Conservation (phyloP, 2,329 filamentous ascomycete species). For the Fusarium sp. region DNA sequence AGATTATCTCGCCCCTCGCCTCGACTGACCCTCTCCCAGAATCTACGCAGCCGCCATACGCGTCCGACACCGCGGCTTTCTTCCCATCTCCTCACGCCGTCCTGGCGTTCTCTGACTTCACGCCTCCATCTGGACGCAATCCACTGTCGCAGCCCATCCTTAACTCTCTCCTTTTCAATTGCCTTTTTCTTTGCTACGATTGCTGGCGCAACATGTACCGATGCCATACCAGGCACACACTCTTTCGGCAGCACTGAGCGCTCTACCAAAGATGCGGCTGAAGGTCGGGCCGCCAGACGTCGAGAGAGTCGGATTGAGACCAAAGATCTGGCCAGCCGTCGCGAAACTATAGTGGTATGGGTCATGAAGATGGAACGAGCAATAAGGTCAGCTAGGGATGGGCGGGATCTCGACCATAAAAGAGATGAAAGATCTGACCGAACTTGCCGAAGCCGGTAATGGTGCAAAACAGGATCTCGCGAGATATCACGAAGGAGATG, state of each 20-base stretch:
- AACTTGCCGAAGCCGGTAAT: slow-evolving; percentile 66
- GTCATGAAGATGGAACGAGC: slow-evolving; percentile 72
- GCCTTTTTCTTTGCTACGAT: slow-evolving; percentile 69
- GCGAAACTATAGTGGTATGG: slow-evolving; percentile 70
- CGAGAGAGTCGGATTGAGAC: slow-evolving; percentile 72
- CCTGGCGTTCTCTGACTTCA: slow-evolving; percentile 60
- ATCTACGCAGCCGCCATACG: slow-evolving; percentile 69
- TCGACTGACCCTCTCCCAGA: slow-evolving; percentile 70
- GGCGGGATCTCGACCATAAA: slow-evolving; percentile 65
- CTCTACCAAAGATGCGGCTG: slow-evolving; percentile 67
- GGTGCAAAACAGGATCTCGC: slow-evolving; percentile 71
- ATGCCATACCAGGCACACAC: slow-evolving; percentile 61
- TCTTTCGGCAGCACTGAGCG: slow-evolving; percentile 72
- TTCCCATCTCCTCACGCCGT: slow-evolving; percentile 58
- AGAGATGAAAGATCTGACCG: slow-evolving; percentile 64
- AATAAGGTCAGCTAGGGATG: slow-evolving; percentile 69
- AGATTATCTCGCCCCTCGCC: slow-evolving; percentile 45
- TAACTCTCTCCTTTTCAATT: slow-evolving; percentile 73
- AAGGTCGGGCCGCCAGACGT: slow-evolving; percentile 67
- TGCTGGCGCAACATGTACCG: slow-evolving; percentile 62
- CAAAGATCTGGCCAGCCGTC: slow-evolving; percentile 69
- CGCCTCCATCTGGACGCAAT: slow-evolving; percentile 66
- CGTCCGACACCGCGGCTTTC: slow-evolving; percentile 63
- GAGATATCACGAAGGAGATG: slow-evolving; percentile 70
- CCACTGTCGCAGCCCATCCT: slow-evolving; percentile 72